Evolutionary conservation across 352 stramenopile genomes (phyloP).

Genomic region (Pythium plurisporium): DNA sequence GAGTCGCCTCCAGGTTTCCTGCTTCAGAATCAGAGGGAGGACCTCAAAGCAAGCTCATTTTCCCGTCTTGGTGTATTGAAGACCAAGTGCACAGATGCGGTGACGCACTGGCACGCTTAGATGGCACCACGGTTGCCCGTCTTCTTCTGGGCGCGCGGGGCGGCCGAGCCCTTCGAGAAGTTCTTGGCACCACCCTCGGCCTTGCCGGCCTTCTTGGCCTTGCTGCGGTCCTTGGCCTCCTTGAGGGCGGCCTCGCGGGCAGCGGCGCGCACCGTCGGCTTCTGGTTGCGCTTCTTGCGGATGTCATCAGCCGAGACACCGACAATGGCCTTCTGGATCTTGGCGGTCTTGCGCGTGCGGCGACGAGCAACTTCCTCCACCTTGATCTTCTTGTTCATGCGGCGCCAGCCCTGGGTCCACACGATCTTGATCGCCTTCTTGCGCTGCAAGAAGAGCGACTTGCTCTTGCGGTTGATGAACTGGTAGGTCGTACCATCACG

Average conservation of each 20-base stretch:
- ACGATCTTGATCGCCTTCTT: slow-evolving; percentile 99
- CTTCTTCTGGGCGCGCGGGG: slow-evolving; percentile 81
- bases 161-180: slow-evolving; percentile 51
- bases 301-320: slow-evolving; percentile 97
- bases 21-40: slow-evolving; percentile 1
- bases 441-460: slow-evolving; percentile 97
- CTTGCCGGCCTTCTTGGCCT: slow-evolving; percentile 80
- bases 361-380: slow-evolving; percentile 80
- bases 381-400: slow-evolving; percentile 99
- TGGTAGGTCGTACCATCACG: slow-evolving; percentile 95
- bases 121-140: slow-evolving; percentile 87
- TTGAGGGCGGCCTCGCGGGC: slow-evolving; percentile 90
- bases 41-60: slow-evolving; percentile 27
- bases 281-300: slow-evolving; percentile 97
- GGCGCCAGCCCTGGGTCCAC: slow-evolving; percentile 97
- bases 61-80: slow-evolving; percentile 19
- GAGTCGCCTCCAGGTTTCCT: background rate
- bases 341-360: slow-evolving; percentile 92
- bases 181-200: slow-evolving; percentile 56
- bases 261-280: slow-evolving; percentile 90
- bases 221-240: slow-evolving; percentile 88
- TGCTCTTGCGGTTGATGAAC: slow-evolving; percentile 97
- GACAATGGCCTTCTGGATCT: slow-evolving; percentile 97
- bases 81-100: slow-evolving; percentile 8
- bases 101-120: slow-evolving; percentile 36